Conservation (phyloP, 495 filamentous ascomycete species). For the Gamarada debralockiae region DNA sequence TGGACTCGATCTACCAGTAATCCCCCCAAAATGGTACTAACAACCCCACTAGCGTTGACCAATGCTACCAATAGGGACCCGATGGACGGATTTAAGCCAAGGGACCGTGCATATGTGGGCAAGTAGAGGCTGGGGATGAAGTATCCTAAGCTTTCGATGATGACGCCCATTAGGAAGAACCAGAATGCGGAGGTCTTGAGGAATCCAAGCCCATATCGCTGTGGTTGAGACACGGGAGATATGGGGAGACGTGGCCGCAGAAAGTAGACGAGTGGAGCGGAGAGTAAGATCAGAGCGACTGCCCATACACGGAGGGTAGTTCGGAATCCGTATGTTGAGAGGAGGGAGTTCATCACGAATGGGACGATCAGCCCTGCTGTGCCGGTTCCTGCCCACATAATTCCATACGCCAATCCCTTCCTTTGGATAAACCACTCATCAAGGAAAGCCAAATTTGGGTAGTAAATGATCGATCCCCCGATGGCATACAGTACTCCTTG, state of each 20-base stretch:
- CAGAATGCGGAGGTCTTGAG: constrained; percentile 41
- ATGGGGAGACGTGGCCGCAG: constrained; percentile 55
- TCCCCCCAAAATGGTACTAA: constrained; percentile 58
- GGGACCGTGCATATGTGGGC: constrained; percentile 51
- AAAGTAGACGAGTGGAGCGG: constrained; percentile 52
- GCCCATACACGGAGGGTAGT: constrained; percentile 53
- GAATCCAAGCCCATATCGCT: constrained; percentile 43
- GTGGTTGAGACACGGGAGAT: constrained; percentile 22
- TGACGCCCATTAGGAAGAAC: constrained; percentile 50
- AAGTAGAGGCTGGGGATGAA: constrained; percentile 67
- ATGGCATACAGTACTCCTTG: constrained; percentile 46
- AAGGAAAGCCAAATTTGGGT: constrained; percentile 32
- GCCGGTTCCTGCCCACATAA: constrained; percentile 40
- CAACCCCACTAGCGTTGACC: constrained; percentile 52
- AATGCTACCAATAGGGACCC: constrained; percentile 49
- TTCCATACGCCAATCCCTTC: constrained; percentile 47
- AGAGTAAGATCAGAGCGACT: constrained; percentile 40
- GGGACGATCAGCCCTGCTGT: constrained; percentile 16
- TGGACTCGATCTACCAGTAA: constrained; percentile 55
- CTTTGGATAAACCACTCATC: constrained; percentile 45
- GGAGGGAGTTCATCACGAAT: constrained; percentile 17
- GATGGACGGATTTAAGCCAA: constrained; percentile 21
- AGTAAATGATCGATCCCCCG: constrained; percentile 35
- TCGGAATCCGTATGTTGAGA: constrained; percentile 45
- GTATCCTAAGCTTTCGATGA: constrained; percentile 60